These are phyloP conservation scores for Gaultheria prostrata DNA, from an alignment of 148 eudicot species.

Conservation along the genomic window DNA sequence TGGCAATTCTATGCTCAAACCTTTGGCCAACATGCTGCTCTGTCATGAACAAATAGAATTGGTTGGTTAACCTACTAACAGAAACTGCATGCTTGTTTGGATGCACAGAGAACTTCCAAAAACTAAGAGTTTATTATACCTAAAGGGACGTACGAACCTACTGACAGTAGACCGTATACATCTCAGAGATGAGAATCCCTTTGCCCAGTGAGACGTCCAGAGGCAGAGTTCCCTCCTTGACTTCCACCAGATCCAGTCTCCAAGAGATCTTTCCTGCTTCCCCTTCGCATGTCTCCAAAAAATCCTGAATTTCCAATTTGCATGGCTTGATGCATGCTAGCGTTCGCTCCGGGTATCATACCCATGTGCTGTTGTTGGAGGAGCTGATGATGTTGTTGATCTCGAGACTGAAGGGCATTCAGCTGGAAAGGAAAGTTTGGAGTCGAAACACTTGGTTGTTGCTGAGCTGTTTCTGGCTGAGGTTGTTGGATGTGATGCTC, in stretches of 20 bases:
- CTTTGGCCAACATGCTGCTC: too few species aligned
- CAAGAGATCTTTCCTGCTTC: conserved; percentile 34
- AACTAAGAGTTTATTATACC: not conserved
- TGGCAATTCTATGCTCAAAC: too few species aligned
- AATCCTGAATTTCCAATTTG: conserved; percentile 32
- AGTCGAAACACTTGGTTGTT: conserved; percentile 34
- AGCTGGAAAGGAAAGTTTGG: conserved; percentile 50
- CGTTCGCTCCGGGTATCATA: conserved; percentile 34
- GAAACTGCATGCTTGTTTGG: not conserved
- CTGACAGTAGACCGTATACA: not conserved
- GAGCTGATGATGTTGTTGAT: conserved; percentile 48
- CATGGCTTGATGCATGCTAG: conserved; percentile 33
- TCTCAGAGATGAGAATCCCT: conserved; percentile 5
- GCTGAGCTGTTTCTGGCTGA: conserved; percentile 40
- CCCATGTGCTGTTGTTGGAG: conserved; percentile 48
- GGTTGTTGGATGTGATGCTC: conserved; percentile 53
- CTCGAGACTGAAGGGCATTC: conserved; percentile 36
- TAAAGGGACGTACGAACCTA: not conserved
- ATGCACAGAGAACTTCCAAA: not conserved
- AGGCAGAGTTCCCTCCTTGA: not conserved
- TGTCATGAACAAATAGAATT: not conserved
- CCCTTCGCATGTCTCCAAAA: conserved; percentile 27
- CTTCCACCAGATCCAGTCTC: conserved; percentile 32
- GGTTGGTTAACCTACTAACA: not conserved
- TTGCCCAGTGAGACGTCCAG: conserved; percentile 3